These are phyloP conservation scores for Pestalotiopsis sp. DNA, from an alignment of 2,329 filamentous ascomycete genomes.

Conservation along the genomic window DNA sequence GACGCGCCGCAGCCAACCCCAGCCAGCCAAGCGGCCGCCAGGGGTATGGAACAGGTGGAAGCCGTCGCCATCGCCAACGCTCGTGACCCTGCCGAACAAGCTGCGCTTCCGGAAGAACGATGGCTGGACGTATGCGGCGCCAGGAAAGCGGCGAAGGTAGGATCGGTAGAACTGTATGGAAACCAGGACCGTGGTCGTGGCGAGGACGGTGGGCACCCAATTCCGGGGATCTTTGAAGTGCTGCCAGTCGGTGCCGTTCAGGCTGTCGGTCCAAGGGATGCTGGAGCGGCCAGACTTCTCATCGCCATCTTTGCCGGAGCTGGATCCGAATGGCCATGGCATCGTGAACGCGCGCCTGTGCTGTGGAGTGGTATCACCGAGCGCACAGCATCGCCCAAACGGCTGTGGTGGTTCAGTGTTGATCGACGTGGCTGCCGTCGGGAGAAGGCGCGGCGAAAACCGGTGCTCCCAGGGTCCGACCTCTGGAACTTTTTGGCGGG, in stretches of 20 bases:
- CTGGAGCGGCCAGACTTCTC: conserved; percentile 33
- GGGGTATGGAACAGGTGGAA: conserved; percentile 95
- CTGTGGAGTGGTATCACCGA: conserved; percentile 12
- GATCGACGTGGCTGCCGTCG: background rate
- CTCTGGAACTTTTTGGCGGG: conserved; percentile 1
- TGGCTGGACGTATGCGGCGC: conserved; percentile 73
- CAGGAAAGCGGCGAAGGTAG: conserved; percentile 84
- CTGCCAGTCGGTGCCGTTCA: conserved; percentile 54
- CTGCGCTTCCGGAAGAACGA: conserved; percentile 74
- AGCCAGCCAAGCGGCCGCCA: conserved; percentile 82
- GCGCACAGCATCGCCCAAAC: background rate
- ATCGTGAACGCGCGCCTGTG: conserved; percentile 24
- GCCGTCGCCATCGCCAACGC: conserved; percentile 94
- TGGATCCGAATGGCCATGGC: conserved; percentile 33
- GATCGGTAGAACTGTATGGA: conserved; percentile 67
- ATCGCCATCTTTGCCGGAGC: conserved; percentile 21
- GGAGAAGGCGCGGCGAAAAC: background rate
- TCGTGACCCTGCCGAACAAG: conserved; percentile 84
- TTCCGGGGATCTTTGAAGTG: conserved; percentile 57
- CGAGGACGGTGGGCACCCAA: conserved; percentile 54
- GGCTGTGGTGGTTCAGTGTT: background rate
- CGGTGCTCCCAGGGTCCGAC: background rate
- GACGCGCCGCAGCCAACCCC: conserved; percentile 86
- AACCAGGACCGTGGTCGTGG: conserved; percentile 57
- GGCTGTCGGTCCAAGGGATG: conserved; percentile 42